Base-by-base conservation (phyloP, 2,329 filamentous ascomycete species). In the Davidsoniella australis region DNA sequence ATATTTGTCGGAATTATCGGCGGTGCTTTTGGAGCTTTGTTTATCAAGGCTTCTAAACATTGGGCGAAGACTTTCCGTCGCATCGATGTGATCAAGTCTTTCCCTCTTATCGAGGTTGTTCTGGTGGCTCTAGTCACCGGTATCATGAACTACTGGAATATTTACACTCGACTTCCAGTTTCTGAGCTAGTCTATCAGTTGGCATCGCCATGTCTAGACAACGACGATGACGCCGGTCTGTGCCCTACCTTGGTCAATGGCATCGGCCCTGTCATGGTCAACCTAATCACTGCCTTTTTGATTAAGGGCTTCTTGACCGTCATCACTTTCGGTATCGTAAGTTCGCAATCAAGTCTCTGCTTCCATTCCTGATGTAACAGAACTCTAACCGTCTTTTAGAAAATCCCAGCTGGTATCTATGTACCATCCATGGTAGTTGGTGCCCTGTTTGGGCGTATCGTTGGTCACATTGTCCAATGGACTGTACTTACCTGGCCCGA, bases 371-470 rank as follows among this genome's bases (percentile, higher is more conserved):
- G 20, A 20, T 29, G 26, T 8, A 9, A 5, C 10, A 29, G 26
- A 29, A 29, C 7, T 29, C 26, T 29, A 29, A 29, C 26, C 7
- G 26, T 29, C 1, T 10, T 6, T 45, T 60, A 76, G 71, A 96
- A 96, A 71, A 80, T 96, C 0, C 91, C 91, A 8, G 87, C 89
- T 1, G 91, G 91, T 55, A 95, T 98, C 57, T 98, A 98, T 58
- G 88, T 98, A 1, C 91, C 91, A 2, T 95, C 57, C 57, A 98
- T 98, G 91, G 91, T 96, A 24, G 86, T 96, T 16, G 91, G 91
- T 55, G 91, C 91, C 59, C 68, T 98, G 16, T 80, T 94, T 68
- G 89, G 89, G 26, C 80, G 89, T 6, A 79, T 91, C 41, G 76
- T 94, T 10, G 91, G 91, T 1, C 91, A 96, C 61, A 63, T 80